Evolutionary conservation across 1,284 basidiomycete genomes (phyloP).

Genomic region (Melampsora larici-populina): DNA sequence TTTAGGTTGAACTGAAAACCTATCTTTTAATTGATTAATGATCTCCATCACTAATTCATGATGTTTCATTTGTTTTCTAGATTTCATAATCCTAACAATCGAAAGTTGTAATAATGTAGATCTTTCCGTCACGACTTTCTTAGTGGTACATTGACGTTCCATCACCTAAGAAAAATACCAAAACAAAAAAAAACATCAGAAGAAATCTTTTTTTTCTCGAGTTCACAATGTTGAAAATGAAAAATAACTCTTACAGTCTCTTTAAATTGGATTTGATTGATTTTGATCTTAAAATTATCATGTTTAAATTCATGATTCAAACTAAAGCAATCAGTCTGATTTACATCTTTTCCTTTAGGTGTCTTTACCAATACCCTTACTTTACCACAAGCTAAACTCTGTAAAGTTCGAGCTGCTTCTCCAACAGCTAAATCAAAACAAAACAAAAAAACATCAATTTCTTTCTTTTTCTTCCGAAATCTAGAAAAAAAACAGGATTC

Average conservation of each 20-base stretch:
- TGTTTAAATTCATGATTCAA: slow-evolving; percentile 83
- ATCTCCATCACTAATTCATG: slow-evolving; percentile 64
- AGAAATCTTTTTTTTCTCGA: slow-evolving; percentile 89
- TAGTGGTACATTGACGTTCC: neutral
- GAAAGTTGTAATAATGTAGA: slow-evolving; percentile 27
- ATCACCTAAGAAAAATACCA: neutral
- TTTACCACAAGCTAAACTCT: slow-evolving; percentile 85
- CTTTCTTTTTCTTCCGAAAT: too few species aligned
- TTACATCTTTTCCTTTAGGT: slow-evolving; percentile 74
- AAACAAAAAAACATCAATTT: neutral
- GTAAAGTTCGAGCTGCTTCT: slow-evolving; percentile 67
- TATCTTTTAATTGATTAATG: slow-evolving; percentile 67
- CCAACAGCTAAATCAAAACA: slow-evolving; percentile 60
- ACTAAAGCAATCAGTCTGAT: slow-evolving; percentile 70
- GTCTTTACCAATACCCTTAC: slow-evolving; percentile 81
- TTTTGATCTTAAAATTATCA: slow-evolving; percentile 74
- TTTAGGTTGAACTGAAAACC: slow-evolving; percentile 64
- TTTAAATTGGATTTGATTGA: slow-evolving; percentile 93
- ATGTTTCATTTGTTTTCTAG: slow-evolving; percentile 74
- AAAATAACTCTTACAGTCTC: slow-evolving; percentile 75
- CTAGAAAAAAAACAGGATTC: neutral
- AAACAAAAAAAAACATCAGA: slow-evolving; percentile 57
- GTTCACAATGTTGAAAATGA: too few species aligned
- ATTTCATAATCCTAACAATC: slow-evolving; percentile 72
- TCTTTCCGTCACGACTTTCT: neutral